Base-by-base conservation (phyloP, 2,329 filamentous ascomycete species). In the Curvularia lunata region DNA sequence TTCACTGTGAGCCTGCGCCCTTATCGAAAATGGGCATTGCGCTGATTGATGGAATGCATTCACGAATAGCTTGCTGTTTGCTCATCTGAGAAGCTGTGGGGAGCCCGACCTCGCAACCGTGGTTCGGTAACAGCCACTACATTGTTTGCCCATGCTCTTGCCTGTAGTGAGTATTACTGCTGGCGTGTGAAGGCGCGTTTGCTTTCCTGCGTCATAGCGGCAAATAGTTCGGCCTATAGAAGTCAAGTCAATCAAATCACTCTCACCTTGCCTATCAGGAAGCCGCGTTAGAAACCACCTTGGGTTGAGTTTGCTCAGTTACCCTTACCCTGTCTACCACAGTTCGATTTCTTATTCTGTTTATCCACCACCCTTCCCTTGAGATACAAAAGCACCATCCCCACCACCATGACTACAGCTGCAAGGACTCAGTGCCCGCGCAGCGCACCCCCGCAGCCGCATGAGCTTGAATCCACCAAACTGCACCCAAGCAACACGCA, bases 401-500 rank as follows among this genome's bases (percentile, higher is more conserved):
- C 25, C 38, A 25, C 40, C 46, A 50, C n/a, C 54, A 54, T 52
- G 59, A 40, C 23, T 16, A 52, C 59, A 32, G 53, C 53, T 12
- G 28, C 50, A 16, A 21, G 37, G 23, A 49, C 19, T 9, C 52
- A 40, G 38, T 54, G 43, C 34, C 42, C 30, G 32, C 54, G 54
- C 43, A 57, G 18, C 21, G 37, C 53, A 10, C 47, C 54, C 25
- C 43, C 32, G 12, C 34, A 41, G 4, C 25, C 45, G 16, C 13
- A 18, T 5, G 8, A 38, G 41, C 9, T 56, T 10, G 46, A 54
- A 13, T 28, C 18, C n/a, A n/a, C 25, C 3, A 42, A 47, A n/a
- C 32, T 10, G 34, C 16, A n/a, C 13, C 8, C 34, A 21, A 12
- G 38, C 6, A 12, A 47, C 0, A 8, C 52, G n/a, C 30, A 49